Base-by-base conservation (phyloP, 176 grass and related monocot species). In the Guadua angustifolia region DNA sequence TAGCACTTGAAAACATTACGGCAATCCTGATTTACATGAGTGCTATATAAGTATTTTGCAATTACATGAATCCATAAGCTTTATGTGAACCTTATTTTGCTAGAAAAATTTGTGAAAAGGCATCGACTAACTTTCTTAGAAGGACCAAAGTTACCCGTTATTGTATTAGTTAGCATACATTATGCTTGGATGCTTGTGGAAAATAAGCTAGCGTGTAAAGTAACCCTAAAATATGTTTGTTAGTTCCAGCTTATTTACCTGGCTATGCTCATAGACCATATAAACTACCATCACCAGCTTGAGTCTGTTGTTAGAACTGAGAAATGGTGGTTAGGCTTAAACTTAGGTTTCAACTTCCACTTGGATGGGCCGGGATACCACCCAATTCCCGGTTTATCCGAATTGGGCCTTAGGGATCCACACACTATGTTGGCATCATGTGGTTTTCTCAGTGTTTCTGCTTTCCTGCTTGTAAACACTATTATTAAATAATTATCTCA, bases 1-100 rank as follows among this genome's bases (percentile, higher is more conserved):
- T 52, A 15, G 21, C 12, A 32, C 75, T 51, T 79, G 55, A 33
- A 78, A 70, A 36, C 15, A 39, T 79, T 45, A 80, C 36, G 60
- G 46, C 14, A 69, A 61, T 69, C 38, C 39, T 73, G 7, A 64
- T 14, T 62, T 60, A 22, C 32, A 39, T 16, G 50, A 55, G 49
- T 43, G 46, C 59, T 75, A 4, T 21, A 12, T 52, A 43, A 39
- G 47, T 63, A 56, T 69, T 35, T 59, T 3, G 39, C 14, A 49
- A 21, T 39, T 50, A 39, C 39, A 24, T 67, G 15, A 78, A 36
- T 70, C 43, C 17, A 62, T 24, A 74, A 13, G 50, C 4, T 26
- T 49, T 49, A 13, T 12, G 26, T 33, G 18, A 59, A 29, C 63
- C 52, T 18, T 19, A 19, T 53, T 85, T 76, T 58, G 10, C 11